phyloP scores from a whole-genome alignment of 2,329 filamentous ascomycete species.

The Xylariaceae sp. region DNA sequence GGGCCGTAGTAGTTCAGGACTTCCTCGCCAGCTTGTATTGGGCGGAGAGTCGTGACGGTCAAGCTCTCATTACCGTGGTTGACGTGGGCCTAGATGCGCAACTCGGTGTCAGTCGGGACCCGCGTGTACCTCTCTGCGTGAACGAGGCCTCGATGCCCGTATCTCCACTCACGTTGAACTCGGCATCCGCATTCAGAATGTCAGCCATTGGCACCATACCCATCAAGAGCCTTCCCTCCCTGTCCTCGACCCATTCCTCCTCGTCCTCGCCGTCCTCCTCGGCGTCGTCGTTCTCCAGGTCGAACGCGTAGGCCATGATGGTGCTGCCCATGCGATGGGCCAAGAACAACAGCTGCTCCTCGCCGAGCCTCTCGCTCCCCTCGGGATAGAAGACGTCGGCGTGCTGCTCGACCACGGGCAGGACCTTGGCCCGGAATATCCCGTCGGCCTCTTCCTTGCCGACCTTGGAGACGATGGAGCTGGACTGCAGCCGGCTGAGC shows the following conservation, averaged over 20 bases:
- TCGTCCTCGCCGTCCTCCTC: constrained; percentile 52
- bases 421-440: constrained; percentile 52
- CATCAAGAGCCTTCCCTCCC: constrained; percentile 52
- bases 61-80: constrained; percentile 49
- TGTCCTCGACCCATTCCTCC: constrained; percentile 59
- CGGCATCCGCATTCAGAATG: constrained; percentile 80
- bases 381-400: constrained; percentile 36
- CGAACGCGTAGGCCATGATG: constrained; percentile 92
- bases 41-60: constrained; percentile 62
- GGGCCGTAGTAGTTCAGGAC: constrained; percentile 87
- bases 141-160: too few relatives aligned
- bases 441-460: constrained; percentile 65
- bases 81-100: constrained; percentile 42
- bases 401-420: constrained; percentile 42
- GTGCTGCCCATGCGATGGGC: constrained; percentile 79
- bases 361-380: constrained; percentile 26
- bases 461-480: constrained; percentile 68
- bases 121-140: too few relatives aligned
- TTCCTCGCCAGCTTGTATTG: constrained; percentile 64
- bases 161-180: constrained; percentile 77
- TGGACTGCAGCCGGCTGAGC: constrained; percentile 65
- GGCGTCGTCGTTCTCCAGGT: constrained; percentile 51
- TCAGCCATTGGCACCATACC: constrained; percentile 91
- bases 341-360: constrained; percentile 39
- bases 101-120: too few relatives aligned